phyloP scores from a whole-genome alignment of 768 basidiomycete species.

The Rubroboletus satanas region DNA sequence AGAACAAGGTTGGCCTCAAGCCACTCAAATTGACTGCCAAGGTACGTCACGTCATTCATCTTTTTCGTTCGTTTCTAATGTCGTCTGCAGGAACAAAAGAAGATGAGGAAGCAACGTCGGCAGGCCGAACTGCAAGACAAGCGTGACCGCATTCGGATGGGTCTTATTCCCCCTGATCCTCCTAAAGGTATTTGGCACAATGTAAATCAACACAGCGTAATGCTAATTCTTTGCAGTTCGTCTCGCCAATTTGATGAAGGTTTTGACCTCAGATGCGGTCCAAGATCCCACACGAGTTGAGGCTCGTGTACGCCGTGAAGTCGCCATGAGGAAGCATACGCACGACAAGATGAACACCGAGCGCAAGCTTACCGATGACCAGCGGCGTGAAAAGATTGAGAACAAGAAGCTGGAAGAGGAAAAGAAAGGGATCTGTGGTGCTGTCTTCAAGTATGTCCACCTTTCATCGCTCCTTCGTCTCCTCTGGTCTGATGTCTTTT shows the following conservation, averaged over 20 bases:
- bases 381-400: constrained; percentile 83
- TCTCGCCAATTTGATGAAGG: constrained; percentile 94
- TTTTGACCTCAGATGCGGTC: constrained; percentile 92
- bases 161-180: constrained; percentile 88
- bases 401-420: constrained; percentile 84
- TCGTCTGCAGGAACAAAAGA: constrained; percentile 76
- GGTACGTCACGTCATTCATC: constrained; percentile 31
- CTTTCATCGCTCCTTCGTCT: not conserved
- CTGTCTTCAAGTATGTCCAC: constrained; percentile 82
- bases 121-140: constrained; percentile 91
- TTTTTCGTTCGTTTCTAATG: not conserved
- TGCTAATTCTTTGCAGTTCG: constrained; percentile 54
- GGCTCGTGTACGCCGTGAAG: constrained; percentile 90
- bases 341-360: constrained; percentile 95
- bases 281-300: constrained; percentile 98
- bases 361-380: constrained; percentile 88
- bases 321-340: constrained; percentile 79
- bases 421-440: constrained; percentile 75
- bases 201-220: not conserved
- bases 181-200: constrained; percentile 70
- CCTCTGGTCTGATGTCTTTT: not conserved
- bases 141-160: constrained; percentile 93
- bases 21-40: constrained; percentile 92
- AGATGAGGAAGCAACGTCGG: constrained; percentile 87
- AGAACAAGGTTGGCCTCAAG: constrained; percentile 72